Evolutionary conservation across 2,329 filamentous ascomycete genomes (phyloP).

Genomic region (Aspergillus aculeatus): DNA sequence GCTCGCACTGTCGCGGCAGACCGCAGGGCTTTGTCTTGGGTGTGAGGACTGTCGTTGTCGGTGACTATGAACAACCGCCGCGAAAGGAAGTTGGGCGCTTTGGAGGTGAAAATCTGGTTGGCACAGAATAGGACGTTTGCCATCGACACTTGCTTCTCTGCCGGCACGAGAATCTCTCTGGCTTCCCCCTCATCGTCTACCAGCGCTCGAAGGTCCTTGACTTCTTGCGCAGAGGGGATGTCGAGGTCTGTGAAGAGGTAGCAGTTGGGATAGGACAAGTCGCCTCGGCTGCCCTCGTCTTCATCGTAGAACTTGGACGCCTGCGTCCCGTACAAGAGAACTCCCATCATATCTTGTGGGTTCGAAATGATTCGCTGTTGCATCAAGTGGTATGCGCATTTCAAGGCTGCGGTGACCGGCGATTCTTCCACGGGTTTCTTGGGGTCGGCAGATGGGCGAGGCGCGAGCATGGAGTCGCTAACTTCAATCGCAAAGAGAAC

Average conservation of each 20-base stretch:
- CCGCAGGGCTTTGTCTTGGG: conserved; percentile 67
- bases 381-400: conserved; percentile 93
- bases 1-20: conserved; percentile 80
- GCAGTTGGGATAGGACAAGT: conserved; percentile 78
- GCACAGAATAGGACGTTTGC: conserved; percentile 89
- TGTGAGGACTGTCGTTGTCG: conserved; percentile 85
- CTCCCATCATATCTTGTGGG: conserved; percentile 95
- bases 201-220: conserved; percentile 73
- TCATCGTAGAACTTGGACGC: conserved; percentile 75
- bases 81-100: conserved; percentile 90
- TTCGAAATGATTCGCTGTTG: conserved; percentile 97
- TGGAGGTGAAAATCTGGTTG: conserved; percentile 94
- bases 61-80: conserved; percentile 93
- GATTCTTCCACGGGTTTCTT: conserved; percentile 79
- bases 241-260: conserved; percentile 88
- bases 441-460: conserved; percentile 61
- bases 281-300: conserved; percentile 55
- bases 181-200: conserved; percentile 76
- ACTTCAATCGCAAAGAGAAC: conserved; percentile 94
- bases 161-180: conserved; percentile 66
- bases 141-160: conserved; percentile 72
- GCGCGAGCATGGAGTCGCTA: conserved; percentile 78
- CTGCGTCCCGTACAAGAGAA: conserved; percentile 86
- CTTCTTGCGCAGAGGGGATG: conserved; percentile 80
- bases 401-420: conserved; percentile 77